Evolutionary conservation across 139 green algal species (phyloP), one percentile per base, ranked within the genome.

Genomic region (Nannochloris sp.): DNA sequence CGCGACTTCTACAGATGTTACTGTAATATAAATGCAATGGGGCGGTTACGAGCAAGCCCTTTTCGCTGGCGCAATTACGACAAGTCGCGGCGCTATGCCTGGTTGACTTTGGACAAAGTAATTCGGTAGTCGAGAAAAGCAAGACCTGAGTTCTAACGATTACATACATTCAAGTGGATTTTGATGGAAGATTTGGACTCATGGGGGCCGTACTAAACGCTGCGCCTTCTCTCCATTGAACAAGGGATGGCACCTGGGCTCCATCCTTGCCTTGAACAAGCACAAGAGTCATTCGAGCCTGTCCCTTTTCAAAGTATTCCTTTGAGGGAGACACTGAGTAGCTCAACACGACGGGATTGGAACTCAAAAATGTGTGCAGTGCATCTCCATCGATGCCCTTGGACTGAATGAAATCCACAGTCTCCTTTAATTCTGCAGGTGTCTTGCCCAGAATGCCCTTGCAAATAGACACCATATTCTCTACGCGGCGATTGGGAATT

Each of bases 391-490:
- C 62, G 37, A 66, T 50, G 11, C 62, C 69, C 40, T 67, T 53
- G 23, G 34, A 37, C 44, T 67, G 44, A 34, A 49, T 37, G 6
- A 55, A 75, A 14, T 59, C 51, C 14, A 71, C 69, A 37, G 71
- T 62, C 4, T 62, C 44, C 25, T 56, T 49, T 36, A 75, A 43
- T 4, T 57, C 46, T 4, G 34, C 44, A 18, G 59, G 51, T 0
- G 43, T 23, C 24, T 54, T 40, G 16, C 34, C 51, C 21, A 75
- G 50, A 31, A 75, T 70, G n/a, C 15, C n/a, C 36, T 76, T 72
- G 63, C 50, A 53, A n/a, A 64, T 62, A 18, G 57, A 48, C 3
- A 49, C 55, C 70, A 76, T 76, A 43, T 76, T 76, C 50, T 71
- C 64, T 37, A 76, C 61, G 5, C 7, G 12, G 9, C 43, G 36